A percentile compares a stretch with the other conserved stretches of the same genome.
These are phyloP conservation scores for Solanum peruvianum DNA, from an alignment of 257 asterid genomes.

Conservation along the genomic window DNA sequence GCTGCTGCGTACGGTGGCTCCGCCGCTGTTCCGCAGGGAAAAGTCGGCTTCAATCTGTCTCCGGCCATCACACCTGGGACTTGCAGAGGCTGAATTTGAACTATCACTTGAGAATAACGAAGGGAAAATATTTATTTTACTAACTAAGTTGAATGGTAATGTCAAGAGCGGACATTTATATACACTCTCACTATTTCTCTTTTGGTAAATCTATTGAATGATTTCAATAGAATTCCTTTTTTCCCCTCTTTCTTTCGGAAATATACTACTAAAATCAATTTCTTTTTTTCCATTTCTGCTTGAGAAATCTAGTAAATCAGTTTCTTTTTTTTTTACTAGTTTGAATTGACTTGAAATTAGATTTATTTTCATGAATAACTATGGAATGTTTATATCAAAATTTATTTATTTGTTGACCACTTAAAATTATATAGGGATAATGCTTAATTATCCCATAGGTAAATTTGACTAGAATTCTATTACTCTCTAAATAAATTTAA, in stretches of 20 bases:
- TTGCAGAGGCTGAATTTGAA: not conserved
- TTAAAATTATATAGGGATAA: not conserved
- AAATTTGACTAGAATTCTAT: too few relatives aligned
- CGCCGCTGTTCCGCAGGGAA: not conserved
- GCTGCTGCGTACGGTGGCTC: conserved; percentile 62
- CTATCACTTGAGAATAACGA: too few relatives aligned
- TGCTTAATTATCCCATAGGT: too few relatives aligned
- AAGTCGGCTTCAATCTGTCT: not conserved
- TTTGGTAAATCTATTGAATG: too few relatives aligned
- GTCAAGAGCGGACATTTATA: not conserved
- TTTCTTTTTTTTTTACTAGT: not conserved
- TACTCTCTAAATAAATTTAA: too few relatives aligned
- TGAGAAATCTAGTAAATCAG: not conserved
- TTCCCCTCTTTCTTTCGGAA: too few relatives aligned
- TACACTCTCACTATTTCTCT: not conserved
- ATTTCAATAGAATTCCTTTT: too few relatives aligned
- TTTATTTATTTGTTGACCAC: not conserved
- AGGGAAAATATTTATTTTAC: too few relatives aligned
- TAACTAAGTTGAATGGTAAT: not conserved
- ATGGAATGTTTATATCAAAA: not conserved
- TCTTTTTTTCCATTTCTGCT: too few relatives aligned
- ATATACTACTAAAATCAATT: too few relatives aligned
- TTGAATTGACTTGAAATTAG: not conserved
- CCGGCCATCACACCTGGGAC: not conserved
- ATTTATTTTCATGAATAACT: not conserved